phyloP scores from a whole-genome alignment of 768 basidiomycete species.

The Mycena galericulata region DNA sequence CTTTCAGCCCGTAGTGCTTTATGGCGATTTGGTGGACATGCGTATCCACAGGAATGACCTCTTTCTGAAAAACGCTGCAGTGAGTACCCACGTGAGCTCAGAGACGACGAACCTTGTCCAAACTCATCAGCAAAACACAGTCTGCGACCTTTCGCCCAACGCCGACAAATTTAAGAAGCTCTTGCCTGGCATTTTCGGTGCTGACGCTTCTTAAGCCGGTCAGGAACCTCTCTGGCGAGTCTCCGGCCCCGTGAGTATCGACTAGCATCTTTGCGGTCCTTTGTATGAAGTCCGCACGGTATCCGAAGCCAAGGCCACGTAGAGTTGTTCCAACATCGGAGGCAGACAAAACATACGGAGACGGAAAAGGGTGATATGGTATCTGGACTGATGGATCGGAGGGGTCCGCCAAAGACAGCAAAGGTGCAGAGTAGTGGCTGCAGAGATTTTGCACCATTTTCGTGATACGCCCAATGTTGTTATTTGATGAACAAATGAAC shows the following conservation, averaged over 20 bases:
- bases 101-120: slow-evolving; percentile 76
- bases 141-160: slow-evolving; percentile 98
- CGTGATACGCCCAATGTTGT: slow-evolving; percentile 94
- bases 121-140: slow-evolving; percentile 91
- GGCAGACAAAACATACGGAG: slow-evolving; percentile 73
- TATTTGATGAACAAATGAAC: slow-evolving; percentile 98
- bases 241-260: slow-evolving; percentile 59
- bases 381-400: slow-evolving; percentile 37
- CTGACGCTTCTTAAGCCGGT: slow-evolving; percentile 58
- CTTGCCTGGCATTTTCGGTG: slow-evolving; percentile 74
- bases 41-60: slow-evolving; percentile 95
- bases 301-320: slow-evolving; percentile 92
- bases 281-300: slow-evolving; percentile 92
- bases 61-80: slow-evolving; percentile 59
- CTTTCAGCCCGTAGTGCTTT: slow-evolving; percentile 79
- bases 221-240: slow-evolving; percentile 74
- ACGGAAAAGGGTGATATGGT: slow-evolving; percentile 86
- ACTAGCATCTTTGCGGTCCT: slow-evolving; percentile 84
- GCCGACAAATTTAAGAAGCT: slow-evolving; percentile 86
- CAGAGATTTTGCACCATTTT: slow-evolving; percentile 92
- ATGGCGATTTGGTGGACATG: slow-evolving; percentile 92
- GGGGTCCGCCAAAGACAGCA: slow-evolving; percentile 63
- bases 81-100: neutral
- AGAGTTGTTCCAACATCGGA: slow-evolving; percentile 71
- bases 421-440: slow-evolving; percentile 75